These are phyloP conservation scores for Alisma plantagoaquatica DNA, from an alignment of 106 monocot species.

Conservation along the genomic window DNA sequence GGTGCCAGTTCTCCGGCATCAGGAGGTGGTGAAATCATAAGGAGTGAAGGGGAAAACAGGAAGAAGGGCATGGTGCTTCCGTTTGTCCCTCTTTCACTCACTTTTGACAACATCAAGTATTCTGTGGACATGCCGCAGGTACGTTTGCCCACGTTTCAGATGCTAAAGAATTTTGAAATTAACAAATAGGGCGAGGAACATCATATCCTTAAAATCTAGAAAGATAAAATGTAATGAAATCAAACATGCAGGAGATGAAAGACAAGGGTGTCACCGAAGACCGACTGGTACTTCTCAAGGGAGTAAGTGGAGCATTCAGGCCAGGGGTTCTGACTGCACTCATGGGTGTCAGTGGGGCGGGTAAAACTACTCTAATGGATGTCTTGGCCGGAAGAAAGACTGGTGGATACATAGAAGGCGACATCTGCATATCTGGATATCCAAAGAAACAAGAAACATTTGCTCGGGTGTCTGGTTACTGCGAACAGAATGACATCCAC, in stretches of 20 bases:
- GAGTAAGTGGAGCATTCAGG: slow-evolving; percentile 10
- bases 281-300: slow-evolving; percentile 4
- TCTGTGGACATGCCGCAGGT: slow-evolving; percentile 62
- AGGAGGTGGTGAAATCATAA: neutral
- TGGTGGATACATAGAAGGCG: no score
- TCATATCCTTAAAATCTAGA: slow-evolving; percentile 7
- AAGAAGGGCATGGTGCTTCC: slow-evolving; percentile 71
- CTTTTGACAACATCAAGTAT: slow-evolving; percentile 62
- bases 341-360: slow-evolving; percentile 12
- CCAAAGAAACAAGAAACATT: no score
- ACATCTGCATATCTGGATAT: no score
- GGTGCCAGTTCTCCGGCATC: neutral
- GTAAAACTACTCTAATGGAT: slow-evolving; percentile 15
- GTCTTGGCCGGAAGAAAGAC: slow-evolving; percentile 15
- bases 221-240: no score
- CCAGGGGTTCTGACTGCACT: slow-evolving; percentile 14
- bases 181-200: slow-evolving; percentile 18
- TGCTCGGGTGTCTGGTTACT: no score
- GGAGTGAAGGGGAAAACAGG: slow-evolving; percentile 10
- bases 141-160: no score
- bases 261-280: slow-evolving; percentile 7
- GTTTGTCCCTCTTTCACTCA: slow-evolving; percentile 47
- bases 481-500: no score
- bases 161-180: no score
- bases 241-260: slow-evolving; percentile 15